Base-by-base conservation (phyloP, 2,329 filamentous ascomycete species). In the Leptographium lundbergii region DNA sequence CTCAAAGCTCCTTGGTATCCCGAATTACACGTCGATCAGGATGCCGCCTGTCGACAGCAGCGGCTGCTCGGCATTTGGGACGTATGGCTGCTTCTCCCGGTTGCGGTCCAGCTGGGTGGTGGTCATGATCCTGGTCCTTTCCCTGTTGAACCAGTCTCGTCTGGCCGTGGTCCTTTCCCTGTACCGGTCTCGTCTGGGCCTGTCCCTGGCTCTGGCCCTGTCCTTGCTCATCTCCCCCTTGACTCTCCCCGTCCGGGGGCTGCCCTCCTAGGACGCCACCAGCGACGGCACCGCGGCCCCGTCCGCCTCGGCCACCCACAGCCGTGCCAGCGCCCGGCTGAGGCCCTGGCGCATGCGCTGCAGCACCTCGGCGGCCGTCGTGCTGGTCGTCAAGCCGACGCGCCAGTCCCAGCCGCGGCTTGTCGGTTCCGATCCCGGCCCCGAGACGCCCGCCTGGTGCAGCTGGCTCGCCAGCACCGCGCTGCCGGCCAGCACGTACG, bases 401-500 rank as follows among this genome's bases (percentile, higher is more conserved):
- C 82, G 63, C 66, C 78, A 79, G 64, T 81, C 80, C 81, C 82
- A 85, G 48, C 78, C 80, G n/a, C n/a, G n/a, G n/a, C n/a, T n/a
- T n/a, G n/a, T n/a, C n/a, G n/a, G n/a, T n/a, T n/a, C n/a, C n/a
- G n/a, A n/a, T n/a, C n/a, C n/a, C n/a, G n/a, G 74, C 69, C 36
- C 80, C 57, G 7, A 76, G 71, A 58, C 78, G 72, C n/a, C 72
- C 73, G 7, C 80, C 81, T 81, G 81, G 67, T 80, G 81, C 66
- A 84, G 69, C 66, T 82, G 81, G 61, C 77, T 82, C 11, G 78
- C 81, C 42, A 91, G 74, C 74, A 91, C 83, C 36, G 85, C 85
- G 67, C 82, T 91, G 19, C 87, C 87, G 14, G 88, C 84, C 67
- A 95, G 77, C 57, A 86, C 80, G 72, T 87, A 87, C 64, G 82